These are phyloP conservation scores for Dryas integrifolia DNA, from an alignment of 331 rosid species.

Conservation along the genomic window DNA sequence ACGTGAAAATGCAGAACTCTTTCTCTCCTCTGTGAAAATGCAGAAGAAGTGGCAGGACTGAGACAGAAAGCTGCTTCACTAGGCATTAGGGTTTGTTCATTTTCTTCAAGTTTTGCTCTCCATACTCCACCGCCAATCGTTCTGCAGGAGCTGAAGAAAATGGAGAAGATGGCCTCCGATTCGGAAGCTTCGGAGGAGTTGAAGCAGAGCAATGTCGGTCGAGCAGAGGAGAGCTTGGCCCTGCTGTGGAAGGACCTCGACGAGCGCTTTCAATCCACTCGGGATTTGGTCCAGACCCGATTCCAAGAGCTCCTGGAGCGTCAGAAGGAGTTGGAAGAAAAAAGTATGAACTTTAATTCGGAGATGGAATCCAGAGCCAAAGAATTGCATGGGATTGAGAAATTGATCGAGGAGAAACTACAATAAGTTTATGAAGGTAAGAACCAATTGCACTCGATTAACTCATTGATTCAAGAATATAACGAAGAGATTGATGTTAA, in stretches of 20 bases:
- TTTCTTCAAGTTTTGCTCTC: not conserved
- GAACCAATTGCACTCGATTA: slow-evolving; percentile 16
- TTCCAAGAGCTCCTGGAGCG: not conserved
- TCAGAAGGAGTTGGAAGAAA: not conserved
- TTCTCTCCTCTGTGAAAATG: not conserved
- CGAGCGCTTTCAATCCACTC: slow-evolving; percentile 29
- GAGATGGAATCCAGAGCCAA: not conserved
- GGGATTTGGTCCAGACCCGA: not conserved
- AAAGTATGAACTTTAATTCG: no score
- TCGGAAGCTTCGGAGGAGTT: slow-evolving; percentile 20
- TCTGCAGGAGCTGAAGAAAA: not conserved
- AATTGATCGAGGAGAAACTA: not conserved
- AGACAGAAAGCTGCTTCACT: not conserved
- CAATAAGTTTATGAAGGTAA: not conserved
- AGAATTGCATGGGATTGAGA: not conserved
- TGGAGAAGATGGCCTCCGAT: slow-evolving; percentile 34
- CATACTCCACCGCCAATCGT: not conserved
- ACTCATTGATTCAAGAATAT: slow-evolving; percentile 30
- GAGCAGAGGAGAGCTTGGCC: slow-evolving; percentile 16
- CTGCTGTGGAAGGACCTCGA: slow-evolving; percentile 42
- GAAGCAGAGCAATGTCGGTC: slow-evolving; percentile 29
- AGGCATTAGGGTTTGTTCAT: not conserved
- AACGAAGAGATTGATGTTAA: slow-evolving; percentile 37
- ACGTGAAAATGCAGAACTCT: not conserved
- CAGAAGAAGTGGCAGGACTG: not conserved